A percentile compares a stretch with the other conserved stretches of the same genome.
These are phyloP conservation scores for Mycoemilia scoparia DNA, from an alignment of 192 early-diverging fungal genomes.

Conservation along the genomic window DNA sequence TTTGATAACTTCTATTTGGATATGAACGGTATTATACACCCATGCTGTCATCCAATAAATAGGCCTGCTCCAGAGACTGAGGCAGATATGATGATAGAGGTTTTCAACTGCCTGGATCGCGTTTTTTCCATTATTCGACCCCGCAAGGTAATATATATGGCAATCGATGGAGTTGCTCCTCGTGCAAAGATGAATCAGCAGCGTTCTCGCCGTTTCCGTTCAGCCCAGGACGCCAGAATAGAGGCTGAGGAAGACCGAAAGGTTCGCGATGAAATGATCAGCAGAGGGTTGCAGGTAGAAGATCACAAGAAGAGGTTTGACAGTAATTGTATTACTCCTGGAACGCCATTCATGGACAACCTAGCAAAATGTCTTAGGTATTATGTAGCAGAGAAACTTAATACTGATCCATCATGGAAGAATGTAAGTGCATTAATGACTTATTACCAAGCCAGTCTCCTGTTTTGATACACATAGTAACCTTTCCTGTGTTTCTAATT, in stretches of 20 bases:
- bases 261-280: slow-evolving; percentile 29
- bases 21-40: slow-evolving; percentile 94
- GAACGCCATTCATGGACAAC: slow-evolving; percentile 90
- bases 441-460: background rate
- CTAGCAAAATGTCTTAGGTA: slow-evolving; percentile 75
- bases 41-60: slow-evolving; percentile 54
- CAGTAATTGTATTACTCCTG: slow-evolving; percentile 97
- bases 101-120: slow-evolving; percentile 92
- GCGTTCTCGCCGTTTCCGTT: slow-evolving; percentile 88
- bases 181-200: slow-evolving; percentile 99
- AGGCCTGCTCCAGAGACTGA: slow-evolving; percentile 53
- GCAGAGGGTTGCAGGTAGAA: slow-evolving; percentile 24
- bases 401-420: slow-evolving; percentile 74
- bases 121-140: slow-evolving; percentile 86
- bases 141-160: slow-evolving; percentile 91
- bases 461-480: background rate
- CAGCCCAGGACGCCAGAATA: slow-evolving; percentile 53
- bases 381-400: slow-evolving; percentile 71
- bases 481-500: slow-evolving; percentile 5
- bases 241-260: slow-evolving; percentile 10
- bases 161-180: slow-evolving; percentile 97
- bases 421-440: too few relatives aligned
- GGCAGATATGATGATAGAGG: slow-evolving; percentile 89
- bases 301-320: slow-evolving; percentile 57
- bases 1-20: slow-evolving; percentile 96